Base-by-base conservation (phyloP, 1,284 basidiomycete species). In the Xanthoconium separans region DNA sequence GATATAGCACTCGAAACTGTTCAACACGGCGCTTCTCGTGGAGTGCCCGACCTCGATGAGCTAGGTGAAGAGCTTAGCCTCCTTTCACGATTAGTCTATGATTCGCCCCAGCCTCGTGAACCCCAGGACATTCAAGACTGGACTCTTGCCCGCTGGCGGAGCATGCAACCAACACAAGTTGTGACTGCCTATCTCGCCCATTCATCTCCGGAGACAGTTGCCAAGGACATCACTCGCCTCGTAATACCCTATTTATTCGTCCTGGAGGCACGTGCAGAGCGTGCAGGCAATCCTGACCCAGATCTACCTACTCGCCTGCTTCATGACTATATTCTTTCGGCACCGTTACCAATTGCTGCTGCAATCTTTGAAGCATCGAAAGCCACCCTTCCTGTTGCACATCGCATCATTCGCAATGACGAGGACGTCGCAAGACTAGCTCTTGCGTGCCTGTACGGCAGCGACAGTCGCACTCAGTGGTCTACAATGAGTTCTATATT, bases 181-280 rank as follows among this genome's bases (percentile, higher is more conserved):
- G 76, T 97, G 53, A 73, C 73, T 15, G 88, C 88, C 24, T 96
- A 95, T 69, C 80, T 96, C 9, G 73, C 80, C 6, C 74, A 85
- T 66, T 88, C 93, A 9, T 83, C 82, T 1, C 77, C 87, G 4
- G 74, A 77, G 3, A 82, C 79, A 15, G 65, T 97, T n/a, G 80
- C 85, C 2, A 70, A 71, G 44, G 87, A 94, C 61, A 87, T 97
- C 48, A 76, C 80, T 24, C 79, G 78, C 30, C 84, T 96, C 29
- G 90, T 94, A 51, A 79, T 94, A 72, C 95, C 95, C 2, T 98
- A 95, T 67, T 81, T 97, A 1, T 95, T 89, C 61, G 92, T 96
- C 20, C 77, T 96, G 20, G 93, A 96, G 70, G 82, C 90, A 16
- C 85, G 89, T 27, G 83, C 85, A 47, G 94, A 96, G 69, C 85